A percentile compares a stretch with the other conserved stretches of the same genome.
These are phyloP conservation scores for Colletotrichum sp. DNA, from an alignment of 2,329 filamentous ascomycete genomes.

Conservation along the genomic window DNA sequence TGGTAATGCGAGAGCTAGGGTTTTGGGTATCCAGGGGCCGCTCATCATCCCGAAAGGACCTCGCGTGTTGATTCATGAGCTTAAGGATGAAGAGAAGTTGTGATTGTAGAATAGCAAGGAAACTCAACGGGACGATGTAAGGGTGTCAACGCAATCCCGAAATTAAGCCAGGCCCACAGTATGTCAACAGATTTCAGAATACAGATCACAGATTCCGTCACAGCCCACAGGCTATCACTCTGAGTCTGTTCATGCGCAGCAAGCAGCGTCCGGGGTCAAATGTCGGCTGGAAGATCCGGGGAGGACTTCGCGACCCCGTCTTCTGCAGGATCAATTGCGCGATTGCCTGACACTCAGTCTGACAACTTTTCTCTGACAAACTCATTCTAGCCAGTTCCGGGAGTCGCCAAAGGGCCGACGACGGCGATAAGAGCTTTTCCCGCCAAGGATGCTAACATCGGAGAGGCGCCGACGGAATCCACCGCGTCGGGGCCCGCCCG, in stretches of 20 bases:
- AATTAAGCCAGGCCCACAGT: fast-evolving
- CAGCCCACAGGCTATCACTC: not conserved
- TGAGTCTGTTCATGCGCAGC: fast-evolving
- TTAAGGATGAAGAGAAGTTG: not conserved
- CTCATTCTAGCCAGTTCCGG: not conserved
- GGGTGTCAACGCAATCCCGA: not conserved
- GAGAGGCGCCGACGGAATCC: not conserved
- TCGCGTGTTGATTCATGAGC: not conserved
- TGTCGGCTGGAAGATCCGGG: not conserved
- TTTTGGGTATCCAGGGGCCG: conserved; percentile 28
- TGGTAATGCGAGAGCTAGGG: conserved; percentile 25
- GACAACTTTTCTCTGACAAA: fast-evolving
- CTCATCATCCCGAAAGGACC: conserved; percentile 31
- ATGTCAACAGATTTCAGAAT: not conserved
- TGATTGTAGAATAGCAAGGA: not conserved
- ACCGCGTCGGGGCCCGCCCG: not conserved
- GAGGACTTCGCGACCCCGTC: not conserved
- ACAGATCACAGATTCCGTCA: not conserved
- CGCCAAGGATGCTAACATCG: not conserved
- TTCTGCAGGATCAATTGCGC: not conserved
- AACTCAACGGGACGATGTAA: fast-evolving
- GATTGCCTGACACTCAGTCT: not conserved
- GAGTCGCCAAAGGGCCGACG: not conserved
- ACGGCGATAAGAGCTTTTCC: not conserved
- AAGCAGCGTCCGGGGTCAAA: not conserved